Conservation (phyloP, 768 basidiomycete genomes). For the Daedalea quercina region DNA sequence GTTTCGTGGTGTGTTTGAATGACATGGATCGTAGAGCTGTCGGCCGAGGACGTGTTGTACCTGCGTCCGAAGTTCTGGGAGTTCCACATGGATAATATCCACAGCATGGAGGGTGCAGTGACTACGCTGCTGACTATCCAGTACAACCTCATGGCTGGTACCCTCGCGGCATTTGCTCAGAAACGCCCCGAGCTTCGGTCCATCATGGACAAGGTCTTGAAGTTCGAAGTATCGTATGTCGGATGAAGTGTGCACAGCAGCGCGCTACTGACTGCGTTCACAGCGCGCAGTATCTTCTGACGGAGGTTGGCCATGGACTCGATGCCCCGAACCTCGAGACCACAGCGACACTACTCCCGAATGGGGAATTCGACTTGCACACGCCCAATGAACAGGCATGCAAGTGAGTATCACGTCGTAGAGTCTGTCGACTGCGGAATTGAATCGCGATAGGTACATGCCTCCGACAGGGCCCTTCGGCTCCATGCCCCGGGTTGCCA, state of each 20-base stretch:
- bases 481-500: conserved; percentile 28
- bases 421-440: no score
- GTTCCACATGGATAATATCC: conserved; percentile 28
- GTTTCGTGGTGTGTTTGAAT: neutral
- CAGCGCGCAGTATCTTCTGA: conserved; percentile 38
- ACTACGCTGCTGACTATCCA: conserved; percentile 31
- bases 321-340: conserved; percentile 38
- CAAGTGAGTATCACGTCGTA: neutral
- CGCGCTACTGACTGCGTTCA: neutral
- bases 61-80: conserved; percentile 31
- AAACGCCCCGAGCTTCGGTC: neutral
- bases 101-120: conserved; percentile 24
- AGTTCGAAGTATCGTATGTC: neutral
- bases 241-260: conserved; percentile 3
- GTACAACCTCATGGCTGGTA: conserved; percentile 32
- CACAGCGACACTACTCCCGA: conserved; percentile 30
- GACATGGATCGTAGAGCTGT: conserved; percentile 15
- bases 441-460: conserved; percentile 31
- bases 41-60: conserved; percentile 24
- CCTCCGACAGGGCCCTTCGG: conserved; percentile 33
- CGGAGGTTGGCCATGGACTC: conserved; percentile 42
- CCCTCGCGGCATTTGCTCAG: conserved; percentile 20
- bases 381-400: conserved; percentile 22
- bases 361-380: conserved; percentile 32
- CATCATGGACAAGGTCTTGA: neutral